Evolutionary conservation across 139 green algal species (phyloP).

Genomic region (Ettlia oleoabundans): DNA sequence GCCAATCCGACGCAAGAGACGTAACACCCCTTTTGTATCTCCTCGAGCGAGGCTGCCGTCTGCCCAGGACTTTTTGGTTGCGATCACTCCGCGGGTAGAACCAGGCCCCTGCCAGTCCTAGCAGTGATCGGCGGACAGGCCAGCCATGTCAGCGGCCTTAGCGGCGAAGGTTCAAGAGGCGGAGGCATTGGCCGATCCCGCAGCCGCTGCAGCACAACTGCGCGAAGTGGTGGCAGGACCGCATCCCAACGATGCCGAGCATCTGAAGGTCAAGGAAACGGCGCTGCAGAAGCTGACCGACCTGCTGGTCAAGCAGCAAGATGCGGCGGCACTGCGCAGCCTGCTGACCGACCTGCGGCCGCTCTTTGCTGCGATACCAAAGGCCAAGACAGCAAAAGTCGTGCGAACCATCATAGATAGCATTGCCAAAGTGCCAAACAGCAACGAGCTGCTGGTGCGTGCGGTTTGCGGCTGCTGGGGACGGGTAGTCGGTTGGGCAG

Average conservation of each 20-base stretch:
- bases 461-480: neutral
- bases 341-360: conserved; percentile 88
- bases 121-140: no score
- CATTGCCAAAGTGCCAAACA: conserved; percentile 89
- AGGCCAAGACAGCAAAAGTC: conserved; percentile 99
- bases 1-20: no score
- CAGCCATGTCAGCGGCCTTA: no score
- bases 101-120: no score
- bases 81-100: no score
- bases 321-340: conserved; percentile 70
- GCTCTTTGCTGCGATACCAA: conserved; percentile 91
- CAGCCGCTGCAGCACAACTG: neutral
- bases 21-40: no score
- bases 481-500: no score
- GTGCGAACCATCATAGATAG: conserved; percentile 94
- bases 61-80: no score
- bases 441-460: conserved; percentile 85
- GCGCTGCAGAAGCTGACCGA: conserved; percentile 47
- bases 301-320: conserved; percentile 59
- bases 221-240: neutral
- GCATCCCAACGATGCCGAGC: conserved; percentile 65
- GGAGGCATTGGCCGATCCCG: neutral
- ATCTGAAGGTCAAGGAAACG: conserved; percentile 83
- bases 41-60: no score
- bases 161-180: no score